These are phyloP conservation scores for Suhomyces prunicola DNA, from an alignment of 805 yeast species.

Conservation along the genomic window DNA sequence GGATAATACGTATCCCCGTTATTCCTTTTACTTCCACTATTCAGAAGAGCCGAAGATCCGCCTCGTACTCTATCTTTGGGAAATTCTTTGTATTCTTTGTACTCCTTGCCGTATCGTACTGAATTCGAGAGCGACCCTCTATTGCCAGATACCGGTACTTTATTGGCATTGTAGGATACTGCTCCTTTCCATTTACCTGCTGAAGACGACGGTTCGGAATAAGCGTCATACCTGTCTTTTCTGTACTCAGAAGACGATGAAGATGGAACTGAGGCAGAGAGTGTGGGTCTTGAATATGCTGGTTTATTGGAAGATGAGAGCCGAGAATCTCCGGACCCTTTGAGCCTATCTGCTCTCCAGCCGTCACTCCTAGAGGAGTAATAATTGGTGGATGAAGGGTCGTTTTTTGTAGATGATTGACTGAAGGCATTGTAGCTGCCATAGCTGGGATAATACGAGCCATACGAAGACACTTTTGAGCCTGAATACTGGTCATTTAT, in stretches of 20 bases:
- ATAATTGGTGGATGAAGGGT: constrained; percentile 1
- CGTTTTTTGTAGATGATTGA: background rate
- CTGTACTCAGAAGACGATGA: constrained; percentile 8
- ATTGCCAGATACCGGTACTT: constrained; percentile 12
- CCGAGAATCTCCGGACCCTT: constrained; percentile 14
- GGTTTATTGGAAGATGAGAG: constrained; percentile 12
- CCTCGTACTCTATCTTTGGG: constrained; percentile 21
- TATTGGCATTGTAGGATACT: constrained; percentile 10
- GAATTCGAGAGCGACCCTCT: constrained; percentile 25
- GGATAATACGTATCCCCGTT: constrained; percentile 30
- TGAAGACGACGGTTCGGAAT: background rate
- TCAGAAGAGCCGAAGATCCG: constrained; percentile 17
- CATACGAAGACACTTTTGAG: constrained; percentile 4
- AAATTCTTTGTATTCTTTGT: background rate
- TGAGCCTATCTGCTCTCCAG: constrained; percentile 10
- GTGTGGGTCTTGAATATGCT: background rate
- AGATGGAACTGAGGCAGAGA: background rate
- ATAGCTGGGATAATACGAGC: constrained; percentile 24
- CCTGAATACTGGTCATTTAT: constrained; percentile 8
- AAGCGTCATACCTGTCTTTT: constrained; percentile 14
- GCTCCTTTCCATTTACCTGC: constrained; percentile 3
- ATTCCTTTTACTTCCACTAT: constrained; percentile 14
- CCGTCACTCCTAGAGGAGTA: constrained; percentile 10
- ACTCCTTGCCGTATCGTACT: constrained; percentile 19
- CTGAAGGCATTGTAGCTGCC: constrained; percentile 11